phyloP scores from a whole-genome alignment of 129 eudicot genomes.

The Tagetes patula region DNA sequence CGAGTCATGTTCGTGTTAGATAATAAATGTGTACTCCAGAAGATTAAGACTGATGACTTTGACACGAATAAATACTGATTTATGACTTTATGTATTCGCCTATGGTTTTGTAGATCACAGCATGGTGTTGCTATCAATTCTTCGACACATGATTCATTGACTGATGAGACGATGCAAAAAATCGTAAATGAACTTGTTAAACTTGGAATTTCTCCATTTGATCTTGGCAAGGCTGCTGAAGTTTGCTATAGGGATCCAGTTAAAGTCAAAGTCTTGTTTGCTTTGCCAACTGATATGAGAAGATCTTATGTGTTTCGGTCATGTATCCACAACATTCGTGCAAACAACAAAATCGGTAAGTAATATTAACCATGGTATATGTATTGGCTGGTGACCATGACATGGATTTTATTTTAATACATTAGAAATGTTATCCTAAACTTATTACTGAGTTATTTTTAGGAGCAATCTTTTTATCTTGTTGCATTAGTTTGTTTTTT shows the following conservation, averaged over 20 bases:
- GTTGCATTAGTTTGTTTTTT: no score
- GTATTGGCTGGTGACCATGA: neutral
- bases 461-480: no score
- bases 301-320: neutral
- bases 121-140: neutral
- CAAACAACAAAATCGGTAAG: neutral
- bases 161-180: conserved; percentile 6
- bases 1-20: neutral
- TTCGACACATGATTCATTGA: neutral
- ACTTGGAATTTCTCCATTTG: neutral
- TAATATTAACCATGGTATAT: neutral
- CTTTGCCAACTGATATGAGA: conserved; percentile 10
- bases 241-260: neutral
- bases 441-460: no score
- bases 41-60: no score
- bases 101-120: neutral
- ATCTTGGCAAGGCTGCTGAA: neutral
- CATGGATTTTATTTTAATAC: no score
- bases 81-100: no score
- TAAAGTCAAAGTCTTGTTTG: neutral
- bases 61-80: neutral
- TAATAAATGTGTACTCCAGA: no score
- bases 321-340: neutral
- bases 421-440: no score
- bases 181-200: neutral